Evolutionary conservation across 2,329 filamentous ascomycete genomes (phyloP).

Genomic region (Akanthomyces uredinophilus): DNA sequence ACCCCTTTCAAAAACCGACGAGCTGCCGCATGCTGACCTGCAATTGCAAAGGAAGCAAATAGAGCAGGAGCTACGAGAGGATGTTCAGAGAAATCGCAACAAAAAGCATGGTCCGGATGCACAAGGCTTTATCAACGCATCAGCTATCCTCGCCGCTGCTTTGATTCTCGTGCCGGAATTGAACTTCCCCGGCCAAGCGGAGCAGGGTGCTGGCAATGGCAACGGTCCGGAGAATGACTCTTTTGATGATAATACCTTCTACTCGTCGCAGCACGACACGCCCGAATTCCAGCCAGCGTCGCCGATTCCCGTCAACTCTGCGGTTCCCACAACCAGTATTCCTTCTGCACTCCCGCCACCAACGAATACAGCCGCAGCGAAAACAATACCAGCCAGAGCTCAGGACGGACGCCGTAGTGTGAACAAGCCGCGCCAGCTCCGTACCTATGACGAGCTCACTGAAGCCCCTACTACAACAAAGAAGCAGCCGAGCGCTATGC

Average conservation of each 20-base stretch:
- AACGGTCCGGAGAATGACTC: constrained; percentile 68
- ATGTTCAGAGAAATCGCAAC: constrained; percentile 59
- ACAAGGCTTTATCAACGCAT: constrained; percentile 63
- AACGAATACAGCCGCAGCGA: constrained; percentile 13
- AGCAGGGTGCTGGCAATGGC: constrained; percentile 44
- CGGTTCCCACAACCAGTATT: not conserved
- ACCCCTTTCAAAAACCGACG: constrained; percentile 79
- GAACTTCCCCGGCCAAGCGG: constrained; percentile 54
- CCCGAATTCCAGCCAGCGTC: constrained; percentile 47
- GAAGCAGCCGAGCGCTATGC: constrained; percentile 18
- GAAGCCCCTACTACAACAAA: not conserved
- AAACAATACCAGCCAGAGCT: not conserved
- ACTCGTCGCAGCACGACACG: constrained; percentile 90
- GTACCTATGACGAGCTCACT: constrained; percentile 8
- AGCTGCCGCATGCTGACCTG: constrained; percentile 75
- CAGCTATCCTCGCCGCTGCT: constrained; percentile 67
- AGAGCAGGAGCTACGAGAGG: constrained; percentile 71
- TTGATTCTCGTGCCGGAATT: constrained; percentile 66
- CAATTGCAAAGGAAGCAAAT: constrained; percentile 74
- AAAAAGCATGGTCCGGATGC: constrained; percentile 45
- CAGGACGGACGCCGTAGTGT: constrained; percentile 2
- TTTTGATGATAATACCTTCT: constrained; percentile 90
- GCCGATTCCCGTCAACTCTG: constrained; percentile 30
- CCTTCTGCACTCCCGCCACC: not conserved
- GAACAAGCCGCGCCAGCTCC: constrained; percentile 4